Evolutionary conservation across 2,329 filamentous ascomycete genomes (phyloP).

Genomic region (Microsporum ferrugineum): DNA sequence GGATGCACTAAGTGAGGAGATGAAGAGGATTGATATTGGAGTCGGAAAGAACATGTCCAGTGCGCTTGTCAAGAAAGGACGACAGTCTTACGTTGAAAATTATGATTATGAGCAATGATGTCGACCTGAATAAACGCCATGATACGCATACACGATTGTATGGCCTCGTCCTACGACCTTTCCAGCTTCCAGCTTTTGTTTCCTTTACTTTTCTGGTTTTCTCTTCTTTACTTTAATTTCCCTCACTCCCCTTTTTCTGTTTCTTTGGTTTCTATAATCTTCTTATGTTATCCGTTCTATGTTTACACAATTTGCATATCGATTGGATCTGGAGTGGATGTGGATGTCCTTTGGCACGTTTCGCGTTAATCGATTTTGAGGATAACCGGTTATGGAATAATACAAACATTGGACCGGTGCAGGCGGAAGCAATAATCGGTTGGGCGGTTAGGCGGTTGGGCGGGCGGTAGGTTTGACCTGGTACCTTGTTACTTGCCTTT

Average conservation of each 20-base stretch:
- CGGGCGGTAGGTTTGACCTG: not conserved
- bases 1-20: slow-evolving; percentile 47
- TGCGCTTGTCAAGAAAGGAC: slow-evolving; percentile 3
- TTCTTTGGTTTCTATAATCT: not conserved
- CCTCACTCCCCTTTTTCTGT: not conserved
- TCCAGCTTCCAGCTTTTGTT: not conserved
- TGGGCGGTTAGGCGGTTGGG: not conserved
- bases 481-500: not conserved
- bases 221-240: not conserved
- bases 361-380: not conserved
- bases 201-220: not conserved
- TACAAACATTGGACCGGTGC: not conserved
- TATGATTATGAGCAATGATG: slow-evolving; percentile 8
- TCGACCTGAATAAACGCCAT: not conserved
- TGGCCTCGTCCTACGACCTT: not conserved
- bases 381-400: not conserved
- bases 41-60: not conserved
- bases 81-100: not conserved
- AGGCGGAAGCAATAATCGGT: not conserved
- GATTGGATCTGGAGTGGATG: not conserved
- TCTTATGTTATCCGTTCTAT: not conserved
- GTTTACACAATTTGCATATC: not conserved
- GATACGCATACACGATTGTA: not conserved
- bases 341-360: not conserved
- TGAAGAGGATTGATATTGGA: slow-evolving; percentile 43